phyloP scores from a whole-genome alignment of 164 flowering plant genomes.

The Kingdonia uniflora region DNA sequence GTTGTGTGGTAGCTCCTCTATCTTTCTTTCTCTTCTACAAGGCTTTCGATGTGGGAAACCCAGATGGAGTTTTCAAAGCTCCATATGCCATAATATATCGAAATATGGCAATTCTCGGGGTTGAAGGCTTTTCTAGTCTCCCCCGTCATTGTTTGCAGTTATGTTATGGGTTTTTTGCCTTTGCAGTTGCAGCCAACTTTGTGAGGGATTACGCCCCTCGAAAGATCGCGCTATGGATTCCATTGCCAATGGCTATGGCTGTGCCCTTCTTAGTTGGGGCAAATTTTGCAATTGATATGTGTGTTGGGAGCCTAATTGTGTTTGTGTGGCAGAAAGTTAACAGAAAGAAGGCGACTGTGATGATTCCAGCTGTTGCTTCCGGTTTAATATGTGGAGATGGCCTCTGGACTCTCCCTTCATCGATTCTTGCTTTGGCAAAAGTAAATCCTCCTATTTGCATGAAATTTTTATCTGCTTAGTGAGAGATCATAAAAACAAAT shows the following conservation, averaged over 20 bases:
- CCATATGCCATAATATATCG: conserved; percentile 83
- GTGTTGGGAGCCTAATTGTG: conserved; percentile 74
- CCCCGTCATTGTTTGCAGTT: conserved; percentile 84
- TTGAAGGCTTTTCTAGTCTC: conserved; percentile 82
- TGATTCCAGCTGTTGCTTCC: conserved; percentile 39
- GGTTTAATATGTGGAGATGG: conserved; percentile 41
- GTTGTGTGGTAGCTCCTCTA: conserved; percentile 80
- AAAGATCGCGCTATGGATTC: conserved; percentile 50
- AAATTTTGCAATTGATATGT: conserved; percentile 89
- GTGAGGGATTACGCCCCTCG: conserved; percentile 44
- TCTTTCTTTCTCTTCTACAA: conserved; percentile 84
- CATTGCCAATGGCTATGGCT: conserved; percentile 98
- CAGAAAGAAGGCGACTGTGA: conserved; percentile 37
- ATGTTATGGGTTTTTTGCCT: conserved; percentile 67
- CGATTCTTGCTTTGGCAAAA: conserved; percentile 24
- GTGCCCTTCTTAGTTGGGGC: conserved; percentile 92
- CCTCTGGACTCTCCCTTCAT: conserved; percentile 29
- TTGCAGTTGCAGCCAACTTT: conserved; percentile 59
- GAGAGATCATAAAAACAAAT: too few relatives aligned
- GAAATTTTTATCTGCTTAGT: conserved; percentile 32
- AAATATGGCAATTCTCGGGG: conserved; percentile 92
- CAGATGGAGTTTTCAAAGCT: conserved; percentile 74
- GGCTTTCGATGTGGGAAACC: conserved; percentile 86
- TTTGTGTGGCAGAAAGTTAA: conserved; percentile 65
- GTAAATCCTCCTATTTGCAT: conserved; percentile 47